Percentiles rank a stretch among this genome's conserved stretches.
These are phyloP conservation scores for Amaranthus cruentus DNA, from an alignment of 148 eudicot species.

Conservation along the genomic window DNA sequence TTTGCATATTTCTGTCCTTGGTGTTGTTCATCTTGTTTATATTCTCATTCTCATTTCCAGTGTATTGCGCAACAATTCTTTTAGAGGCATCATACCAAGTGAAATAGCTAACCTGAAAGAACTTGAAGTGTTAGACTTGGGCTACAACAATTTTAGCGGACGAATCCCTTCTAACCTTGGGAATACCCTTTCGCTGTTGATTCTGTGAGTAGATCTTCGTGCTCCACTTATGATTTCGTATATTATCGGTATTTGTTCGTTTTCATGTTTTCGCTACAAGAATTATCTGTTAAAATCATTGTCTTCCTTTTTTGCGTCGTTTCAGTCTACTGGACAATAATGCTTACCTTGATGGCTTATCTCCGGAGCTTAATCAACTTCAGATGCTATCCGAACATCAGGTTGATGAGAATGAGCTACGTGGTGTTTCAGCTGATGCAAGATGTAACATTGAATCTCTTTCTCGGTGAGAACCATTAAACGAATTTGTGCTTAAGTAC, in stretches of 20 bases:
- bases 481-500: background rate
- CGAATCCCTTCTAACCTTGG: conserved; percentile 40
- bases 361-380: conserved; percentile 38
- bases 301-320: background rate
- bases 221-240: too few relatives aligned
- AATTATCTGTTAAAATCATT: background rate
- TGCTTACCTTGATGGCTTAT: conserved; percentile 26
- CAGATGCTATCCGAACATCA: conserved; percentile 42
- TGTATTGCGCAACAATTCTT: conserved; percentile 53
- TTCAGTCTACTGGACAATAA: conserved; percentile 49
- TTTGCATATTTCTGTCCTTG: too few relatives aligned
- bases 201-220: conserved; percentile 37
- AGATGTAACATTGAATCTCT: conserved; percentile 23
- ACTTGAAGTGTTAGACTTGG: conserved; percentile 50
- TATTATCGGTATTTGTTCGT: background rate
- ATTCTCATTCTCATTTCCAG: conserved; percentile 20
- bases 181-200: conserved; percentile 38
- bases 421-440: conserved; percentile 3
- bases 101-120: conserved; percentile 39
- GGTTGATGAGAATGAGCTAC: conserved; percentile 32
- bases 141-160: conserved; percentile 46
- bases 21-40: too few relatives aligned
- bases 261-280: background rate
- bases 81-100: conserved; percentile 38
- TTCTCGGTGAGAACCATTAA: conserved; percentile 32